phyloP scores from a whole-genome alignment of 805 yeast species.

The Lachancea meyersii region DNA sequence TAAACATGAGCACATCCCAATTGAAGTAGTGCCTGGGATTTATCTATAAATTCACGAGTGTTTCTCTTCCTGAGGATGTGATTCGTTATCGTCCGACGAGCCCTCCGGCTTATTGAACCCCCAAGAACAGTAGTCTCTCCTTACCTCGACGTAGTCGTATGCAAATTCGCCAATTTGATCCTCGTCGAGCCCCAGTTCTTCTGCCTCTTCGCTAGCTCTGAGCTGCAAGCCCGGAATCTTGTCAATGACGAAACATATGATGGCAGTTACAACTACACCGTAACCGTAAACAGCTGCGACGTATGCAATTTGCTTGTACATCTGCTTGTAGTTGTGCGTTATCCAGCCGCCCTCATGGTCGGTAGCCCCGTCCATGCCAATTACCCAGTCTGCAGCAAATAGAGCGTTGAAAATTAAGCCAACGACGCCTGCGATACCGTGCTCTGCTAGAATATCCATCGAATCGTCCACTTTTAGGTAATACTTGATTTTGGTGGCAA shows the following conservation, averaged over 20 bases:
- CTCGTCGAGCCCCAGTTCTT: conserved; percentile 86
- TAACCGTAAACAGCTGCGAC: conserved; percentile 70
- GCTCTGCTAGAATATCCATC: conserved; percentile 95
- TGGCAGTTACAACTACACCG: conserved; percentile 65
- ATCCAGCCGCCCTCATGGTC: conserved; percentile 90
- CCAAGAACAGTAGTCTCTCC: conserved; percentile 74
- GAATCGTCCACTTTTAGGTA: conserved; percentile 82
- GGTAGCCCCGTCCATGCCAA: conserved; percentile 84
- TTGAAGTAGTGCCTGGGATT: too few relatives aligned
- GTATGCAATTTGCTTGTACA: conserved; percentile 85
- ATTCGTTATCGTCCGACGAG: conserved; percentile 8
- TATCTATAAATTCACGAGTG: neutral
- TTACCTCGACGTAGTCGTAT: conserved; percentile 94
- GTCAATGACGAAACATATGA: conserved; percentile 68
- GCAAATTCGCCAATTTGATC: conserved; percentile 98
- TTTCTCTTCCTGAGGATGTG: conserved; percentile 7
- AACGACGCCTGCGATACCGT: conserved; percentile 91
- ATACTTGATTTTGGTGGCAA: conserved; percentile 81
- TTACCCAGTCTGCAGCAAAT: conserved; percentile 80
- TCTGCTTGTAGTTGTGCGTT: conserved; percentile 81
- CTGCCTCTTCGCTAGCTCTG: conserved; percentile 79
- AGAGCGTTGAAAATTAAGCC: conserved; percentile 86
- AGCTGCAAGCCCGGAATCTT: conserved; percentile 75
- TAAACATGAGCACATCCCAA: too few relatives aligned
- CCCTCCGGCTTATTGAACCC: conserved; percentile 28